phyloP scores from a whole-genome alignment of 768 basidiomycete species.

The Collybia sp. region DNA sequence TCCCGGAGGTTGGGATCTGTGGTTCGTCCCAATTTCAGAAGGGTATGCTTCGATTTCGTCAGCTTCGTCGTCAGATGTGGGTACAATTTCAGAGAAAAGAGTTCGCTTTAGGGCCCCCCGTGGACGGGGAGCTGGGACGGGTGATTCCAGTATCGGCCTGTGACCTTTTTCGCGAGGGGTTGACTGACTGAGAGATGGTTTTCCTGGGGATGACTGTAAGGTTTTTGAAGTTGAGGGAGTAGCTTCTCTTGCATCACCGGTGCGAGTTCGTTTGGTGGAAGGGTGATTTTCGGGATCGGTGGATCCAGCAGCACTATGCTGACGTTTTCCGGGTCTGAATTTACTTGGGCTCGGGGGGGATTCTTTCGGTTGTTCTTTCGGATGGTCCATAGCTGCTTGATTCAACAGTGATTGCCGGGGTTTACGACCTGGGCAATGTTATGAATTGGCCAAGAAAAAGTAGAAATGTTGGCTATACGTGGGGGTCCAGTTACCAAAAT shows the following conservation, averaged over 20 bases:
- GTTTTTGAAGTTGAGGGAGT: too few species aligned
- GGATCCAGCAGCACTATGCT: too few species aligned
- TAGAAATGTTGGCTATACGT: conserved; percentile 29
- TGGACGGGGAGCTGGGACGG: not conserved
- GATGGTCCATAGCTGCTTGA: too few species aligned
- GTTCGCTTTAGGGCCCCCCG: conserved; percentile 18
- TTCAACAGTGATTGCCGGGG: not conserved
- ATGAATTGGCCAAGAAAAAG: not conserved
- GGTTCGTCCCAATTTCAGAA: not conserved
- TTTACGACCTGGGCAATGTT: conserved; percentile 13
- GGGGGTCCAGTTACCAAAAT: conserved; percentile 56
- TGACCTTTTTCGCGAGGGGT: too few species aligned
- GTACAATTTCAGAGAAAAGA: conserved; percentile 21
- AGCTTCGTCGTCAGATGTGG: conserved; percentile 30
- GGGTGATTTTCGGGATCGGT: too few species aligned
- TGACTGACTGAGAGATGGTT: too few species aligned
- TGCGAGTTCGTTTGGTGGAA: too few species aligned
- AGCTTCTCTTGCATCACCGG: too few species aligned
- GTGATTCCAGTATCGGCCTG: too few species aligned
- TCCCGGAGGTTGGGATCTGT: not conserved
- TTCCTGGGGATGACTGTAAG: not conserved
- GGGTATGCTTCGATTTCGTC: conserved; percentile 5
- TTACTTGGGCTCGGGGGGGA: conserved; percentile 12
- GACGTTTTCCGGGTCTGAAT: not conserved
- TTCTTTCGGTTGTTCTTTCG: not conserved